Evolutionary conservation across 2,329 filamentous ascomycete genomes (phyloP), one percentile per base, ranked within the genome.

Genomic region (Colletotrichum sp.): DNA sequence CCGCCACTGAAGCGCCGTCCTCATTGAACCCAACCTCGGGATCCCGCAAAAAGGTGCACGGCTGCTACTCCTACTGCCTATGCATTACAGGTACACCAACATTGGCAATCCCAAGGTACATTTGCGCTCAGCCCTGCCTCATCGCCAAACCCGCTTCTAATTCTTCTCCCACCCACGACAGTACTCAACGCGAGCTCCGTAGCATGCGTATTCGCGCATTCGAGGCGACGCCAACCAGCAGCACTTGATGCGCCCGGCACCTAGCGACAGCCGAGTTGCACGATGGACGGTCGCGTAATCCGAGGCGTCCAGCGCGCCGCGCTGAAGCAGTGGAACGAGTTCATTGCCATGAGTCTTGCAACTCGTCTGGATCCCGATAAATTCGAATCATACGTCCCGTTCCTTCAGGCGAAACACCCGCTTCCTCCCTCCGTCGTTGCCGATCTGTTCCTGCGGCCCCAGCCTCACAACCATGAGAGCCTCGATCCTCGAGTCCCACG

Each of bases 401-500:
- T 91, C 59, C 84, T 92, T 69, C 85, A 88, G 76, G 83, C 85
- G 5, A 87, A 89, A 77, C 84, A 91, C 77, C 90, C 90, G 2
- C 83, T 93, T 12, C 85, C 89, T 5, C 85, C 90, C 9, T 77
- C 83, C 13, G 82, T 86, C 73, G 83, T 93, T 77, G 90, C 91
- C 83, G 88, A 92, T 78, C 82, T 93, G 68, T 89, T 92, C 79
- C 85, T 94, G 55, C 88, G 88, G 28, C 92, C 92, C 4, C 87
- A 87, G 59, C 83, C 85, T 24, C 81, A 82, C 66, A 88, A 88
- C 79, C 80, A 83, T 78, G 84, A 89, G 80, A 88, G 84, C 72
- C 88, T 92, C 79, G 92, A 94, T 78, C 90, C 91, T 10, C 88
- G 91, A 77, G 86, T 93, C 10, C 87, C 89, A 1, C 87, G 86